Conservation (phyloP, 805 yeast species). For the Pichia occidentalis region DNA sequence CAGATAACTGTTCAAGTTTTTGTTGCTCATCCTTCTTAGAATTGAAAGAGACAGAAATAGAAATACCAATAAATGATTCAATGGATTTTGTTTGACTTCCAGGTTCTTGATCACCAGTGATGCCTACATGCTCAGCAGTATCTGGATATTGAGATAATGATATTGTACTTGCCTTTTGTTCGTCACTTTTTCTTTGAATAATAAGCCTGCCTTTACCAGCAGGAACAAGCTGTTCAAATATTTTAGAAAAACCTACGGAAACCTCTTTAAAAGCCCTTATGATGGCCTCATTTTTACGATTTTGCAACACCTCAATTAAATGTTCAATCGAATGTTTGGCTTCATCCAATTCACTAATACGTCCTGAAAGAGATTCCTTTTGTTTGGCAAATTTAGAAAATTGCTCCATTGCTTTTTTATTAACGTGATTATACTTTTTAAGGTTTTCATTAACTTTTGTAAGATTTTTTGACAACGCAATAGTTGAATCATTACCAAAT, state of each 20-base stretch:
- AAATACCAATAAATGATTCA: slow-evolving; percentile 70
- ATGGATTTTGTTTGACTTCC: slow-evolving; percentile 24
- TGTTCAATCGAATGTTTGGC: slow-evolving; percentile 70
- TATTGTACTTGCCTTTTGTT: slow-evolving; percentile 2
- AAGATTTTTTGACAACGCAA: slow-evolving; percentile 46
- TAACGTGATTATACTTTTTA: slow-evolving; percentile 65
- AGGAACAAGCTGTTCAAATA: slow-evolving; percentile 80
- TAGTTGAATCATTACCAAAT: slow-evolving; percentile 39
- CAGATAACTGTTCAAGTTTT: slow-evolving; percentile 84
- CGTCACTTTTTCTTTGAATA: slow-evolving; percentile 42
- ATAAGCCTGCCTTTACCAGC: slow-evolving; percentile 69
- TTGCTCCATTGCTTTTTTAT: slow-evolving; percentile 86
- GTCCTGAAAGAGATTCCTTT: slow-evolving; percentile 53
- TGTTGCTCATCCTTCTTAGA: slow-evolving; percentile 80
- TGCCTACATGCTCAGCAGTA: slow-evolving; percentile 5
- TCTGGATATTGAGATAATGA: slow-evolving; percentile 16
- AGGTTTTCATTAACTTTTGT: slow-evolving; percentile 51
- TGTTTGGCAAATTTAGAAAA: slow-evolving; percentile 66
- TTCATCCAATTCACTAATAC: slow-evolving; percentile 62
- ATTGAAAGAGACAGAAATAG: slow-evolving; percentile 85
- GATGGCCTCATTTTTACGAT: slow-evolving; percentile 79
- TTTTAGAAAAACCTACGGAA: slow-evolving; percentile 60
- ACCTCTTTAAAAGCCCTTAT: slow-evolving; percentile 71
- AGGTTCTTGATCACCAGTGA: slow-evolving; percentile 19
- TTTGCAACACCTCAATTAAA: slow-evolving; percentile 61